A percentile compares a stretch with the other conserved stretches of the same genome.
Conservation (phyloP, 2,329 filamentous ascomycete species). For the Diaporthe australafricana region DNA sequence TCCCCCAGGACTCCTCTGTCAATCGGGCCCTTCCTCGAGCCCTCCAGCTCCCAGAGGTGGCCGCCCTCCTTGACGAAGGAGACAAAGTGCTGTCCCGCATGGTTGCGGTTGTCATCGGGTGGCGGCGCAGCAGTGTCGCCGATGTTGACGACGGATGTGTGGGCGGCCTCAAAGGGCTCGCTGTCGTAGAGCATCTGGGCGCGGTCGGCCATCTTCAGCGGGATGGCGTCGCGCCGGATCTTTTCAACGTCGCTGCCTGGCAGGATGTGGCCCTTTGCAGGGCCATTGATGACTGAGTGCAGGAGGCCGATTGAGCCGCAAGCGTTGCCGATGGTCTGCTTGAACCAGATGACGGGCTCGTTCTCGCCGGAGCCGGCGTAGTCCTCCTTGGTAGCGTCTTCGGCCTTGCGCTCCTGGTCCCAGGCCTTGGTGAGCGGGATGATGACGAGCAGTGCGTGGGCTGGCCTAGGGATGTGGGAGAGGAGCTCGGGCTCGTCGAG, state of each 20-base stretch:
- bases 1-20: constrained; percentile 68
- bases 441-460: constrained; percentile 82
- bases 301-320: constrained; percentile 84
- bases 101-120: constrained; percentile 62
- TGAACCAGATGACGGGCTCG: constrained; percentile 84
- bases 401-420: constrained; percentile 56
- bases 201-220: constrained; percentile 69
- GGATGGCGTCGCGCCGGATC: constrained; percentile 72
- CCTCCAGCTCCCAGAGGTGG: constrained; percentile 84
- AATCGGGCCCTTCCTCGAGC: constrained; percentile 77
- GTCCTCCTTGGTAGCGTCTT: constrained; percentile 68
- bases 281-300: constrained; percentile 79
- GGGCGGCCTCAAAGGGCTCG: constrained; percentile 76
- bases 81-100: constrained; percentile 81
- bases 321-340: constrained; percentile 85
- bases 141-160: constrained; percentile 74
- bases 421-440: constrained; percentile 70
- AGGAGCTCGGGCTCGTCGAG: constrained; percentile 83
- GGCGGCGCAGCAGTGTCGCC: constrained; percentile 76
- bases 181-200: constrained; percentile 80
- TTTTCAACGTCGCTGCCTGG: constrained; percentile 65
- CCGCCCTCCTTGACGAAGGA: constrained; percentile 78
- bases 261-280: constrained; percentile 65
- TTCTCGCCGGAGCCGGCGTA: constrained; percentile 50
- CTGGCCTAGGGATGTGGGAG: constrained; percentile 80